phyloP scores from a whole-genome alignment of 2,329 filamentous ascomycete genomes.

The Microcera coccophila region DNA sequence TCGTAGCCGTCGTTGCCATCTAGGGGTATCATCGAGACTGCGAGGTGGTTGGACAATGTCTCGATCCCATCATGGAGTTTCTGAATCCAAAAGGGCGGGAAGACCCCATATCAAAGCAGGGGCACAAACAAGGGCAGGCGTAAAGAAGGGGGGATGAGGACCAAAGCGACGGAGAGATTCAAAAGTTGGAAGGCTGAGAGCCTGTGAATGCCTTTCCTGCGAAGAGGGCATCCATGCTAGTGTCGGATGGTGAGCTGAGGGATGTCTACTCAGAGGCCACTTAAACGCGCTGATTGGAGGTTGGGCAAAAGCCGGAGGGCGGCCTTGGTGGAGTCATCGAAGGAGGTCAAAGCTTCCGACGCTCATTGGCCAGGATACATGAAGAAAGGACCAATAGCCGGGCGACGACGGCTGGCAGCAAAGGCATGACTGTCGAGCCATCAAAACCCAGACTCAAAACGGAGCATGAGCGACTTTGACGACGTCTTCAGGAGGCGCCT shows the following conservation, averaged over 20 bases:
- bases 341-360: conserved; percentile 8
- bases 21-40: conserved; percentile 18
- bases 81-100: conserved; percentile 21
- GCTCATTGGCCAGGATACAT: conserved; percentile 22
- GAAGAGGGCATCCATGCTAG: conserved; percentile 29
- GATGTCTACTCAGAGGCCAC: conserved; percentile 29
- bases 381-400: conserved; percentile 13
- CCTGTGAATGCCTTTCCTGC: conserved; percentile 21
- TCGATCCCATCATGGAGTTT: conserved; percentile 9
- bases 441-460: conserved; percentile 21
- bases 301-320: conserved; percentile 17
- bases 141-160: conserved; percentile 7
- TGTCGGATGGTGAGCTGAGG: conserved; percentile 33
- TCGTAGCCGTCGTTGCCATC: conserved; percentile 26
- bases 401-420: conserved; percentile 13
- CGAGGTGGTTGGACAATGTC: conserved; percentile 29
- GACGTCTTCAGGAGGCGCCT: conserved; percentile 6
- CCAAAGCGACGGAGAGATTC: conserved; percentile 11
- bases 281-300: conserved; percentile 31
- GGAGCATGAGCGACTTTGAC: conserved; percentile 26
- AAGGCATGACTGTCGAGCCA: conserved; percentile 11
- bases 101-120: conserved; percentile 12
- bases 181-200: conserved; percentile 19
- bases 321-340: conserved; percentile 21
- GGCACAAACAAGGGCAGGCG: conserved; percentile 3